A percentile compares a stretch with the other conserved stretches of the same genome.
Conservation (phyloP, 2,329 filamentous ascomycete species). For the Mycosphaerelloides madeirae region DNA sequence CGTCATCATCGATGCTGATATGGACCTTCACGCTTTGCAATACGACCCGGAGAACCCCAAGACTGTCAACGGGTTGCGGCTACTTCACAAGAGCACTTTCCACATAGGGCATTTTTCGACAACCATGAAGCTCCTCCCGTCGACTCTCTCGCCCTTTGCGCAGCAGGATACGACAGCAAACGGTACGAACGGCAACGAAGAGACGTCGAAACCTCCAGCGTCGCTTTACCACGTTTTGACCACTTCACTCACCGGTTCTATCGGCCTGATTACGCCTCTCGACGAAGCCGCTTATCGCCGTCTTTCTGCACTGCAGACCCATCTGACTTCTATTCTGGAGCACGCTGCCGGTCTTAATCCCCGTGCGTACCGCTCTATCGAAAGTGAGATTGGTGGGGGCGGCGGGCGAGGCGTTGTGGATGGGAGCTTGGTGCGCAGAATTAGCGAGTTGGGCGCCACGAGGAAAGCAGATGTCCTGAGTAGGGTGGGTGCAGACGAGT, state of each 20-base stretch:
- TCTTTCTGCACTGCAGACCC: slow-evolving; percentile 73
- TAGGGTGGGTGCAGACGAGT: slow-evolving; percentile 64
- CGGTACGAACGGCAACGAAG: slow-evolving; percentile 27
- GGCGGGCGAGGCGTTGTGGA: slow-evolving; percentile 67
- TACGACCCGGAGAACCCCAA: slow-evolving; percentile 96
- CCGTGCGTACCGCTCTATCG: slow-evolving; percentile 61
- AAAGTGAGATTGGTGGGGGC: slow-evolving; percentile 38
- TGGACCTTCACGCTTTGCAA: slow-evolving; percentile 81
- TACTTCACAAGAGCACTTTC: slow-evolving; percentile 85
- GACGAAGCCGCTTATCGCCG: slow-evolving; percentile 78
- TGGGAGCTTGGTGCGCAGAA: slow-evolving; percentile 67
- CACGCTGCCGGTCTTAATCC: slow-evolving; percentile 79
- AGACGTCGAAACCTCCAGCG: slow-evolving; percentile 11
- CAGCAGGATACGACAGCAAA: slow-evolving; percentile 26
- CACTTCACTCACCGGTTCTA: slow-evolving; percentile 68
- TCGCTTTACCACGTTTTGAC: slow-evolving; percentile 57
- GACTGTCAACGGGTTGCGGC: slow-evolving; percentile 79
- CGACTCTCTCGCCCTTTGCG: slow-evolving; percentile 48
- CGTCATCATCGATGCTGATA: slow-evolving; percentile 75
- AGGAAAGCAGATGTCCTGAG: slow-evolving; percentile 68
- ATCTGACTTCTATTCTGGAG: slow-evolving; percentile 70
- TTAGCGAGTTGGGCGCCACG: slow-evolving; percentile 69
- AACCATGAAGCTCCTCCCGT: slow-evolving; percentile 69
- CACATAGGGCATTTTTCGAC: slow-evolving; percentile 76
- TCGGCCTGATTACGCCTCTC: slow-evolving; percentile 73